Percentiles rank a stretch among this genome's conserved stretches.
phyloP scores from a whole-genome alignment of 805 yeast species.

The Candida maris region DNA sequence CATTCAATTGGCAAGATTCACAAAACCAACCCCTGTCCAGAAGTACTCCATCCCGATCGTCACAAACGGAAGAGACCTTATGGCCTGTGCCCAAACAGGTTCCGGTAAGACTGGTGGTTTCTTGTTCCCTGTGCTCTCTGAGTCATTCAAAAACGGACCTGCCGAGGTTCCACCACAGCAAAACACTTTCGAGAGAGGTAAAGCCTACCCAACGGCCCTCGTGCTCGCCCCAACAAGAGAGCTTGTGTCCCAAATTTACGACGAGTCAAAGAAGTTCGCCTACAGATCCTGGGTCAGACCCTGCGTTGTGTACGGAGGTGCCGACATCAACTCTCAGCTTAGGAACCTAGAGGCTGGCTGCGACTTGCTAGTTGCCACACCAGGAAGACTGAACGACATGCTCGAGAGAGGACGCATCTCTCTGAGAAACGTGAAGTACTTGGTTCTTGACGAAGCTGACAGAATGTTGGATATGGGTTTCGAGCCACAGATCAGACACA shows the following conservation, averaged over 20 bases:
- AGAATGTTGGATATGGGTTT: constrained; percentile 99
- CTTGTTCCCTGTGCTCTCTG: constrained; percentile 93
- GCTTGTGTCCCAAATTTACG: constrained; percentile 93
- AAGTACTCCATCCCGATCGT: constrained; percentile 82
- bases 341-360: constrained; percentile 90
- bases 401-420: constrained; percentile 94
- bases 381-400: constrained; percentile 97
- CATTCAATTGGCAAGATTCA: constrained; percentile 83
- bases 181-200: constrained; percentile 54
- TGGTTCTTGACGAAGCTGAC: constrained; percentile 98
- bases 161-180: constrained; percentile 48
- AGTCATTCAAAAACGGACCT: constrained; percentile 88
- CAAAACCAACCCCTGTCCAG: constrained; percentile 96
- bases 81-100: constrained; percentile 98
- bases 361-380: constrained; percentile 95
- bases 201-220: constrained; percentile 91
- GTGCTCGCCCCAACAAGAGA: constrained; percentile 99
- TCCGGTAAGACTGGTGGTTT: constrained; percentile 99
- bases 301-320: constrained; percentile 97
- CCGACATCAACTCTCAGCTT: constrained; percentile 85
- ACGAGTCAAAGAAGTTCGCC: constrained; percentile 91
- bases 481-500: constrained; percentile 98
- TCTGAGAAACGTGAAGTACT: constrained; percentile 81
- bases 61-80: constrained; percentile 66
- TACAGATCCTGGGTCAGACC: constrained; percentile 99